Evolutionary conservation across 768 basidiomycete genomes (phyloP), one percentile per base, ranked within the genome.

Genomic region (Strobilomyces dryophilus): DNA sequence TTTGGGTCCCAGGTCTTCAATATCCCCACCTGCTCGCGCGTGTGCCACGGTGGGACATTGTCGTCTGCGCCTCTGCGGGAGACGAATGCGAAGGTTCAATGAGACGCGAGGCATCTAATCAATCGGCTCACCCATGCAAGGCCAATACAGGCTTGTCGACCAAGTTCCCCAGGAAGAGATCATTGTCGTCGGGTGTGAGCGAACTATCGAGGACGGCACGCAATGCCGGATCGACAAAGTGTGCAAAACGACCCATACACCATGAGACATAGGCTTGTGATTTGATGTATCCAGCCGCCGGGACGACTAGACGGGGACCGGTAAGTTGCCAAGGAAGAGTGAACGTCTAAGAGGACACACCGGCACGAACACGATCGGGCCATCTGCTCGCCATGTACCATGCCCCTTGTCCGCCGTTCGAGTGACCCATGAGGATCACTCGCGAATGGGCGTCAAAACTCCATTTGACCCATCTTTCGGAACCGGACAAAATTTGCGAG

Each of bases 361-460:
- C 81, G 47, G 79, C 85, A 9, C 84, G 59, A 11, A 88, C 80
- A 49, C 79, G 76, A 65, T 95, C 92, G 1, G 94, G 92, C 67
- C 80, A 88, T 56, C 87, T 75, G 26, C 84, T 78, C 14, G 87
- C 83, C 17, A 88, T 63, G 66, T 92, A 85, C 89, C 91, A 93
- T 2, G 85, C 76, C 0, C 93, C 93, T 68, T 95, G 94, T 12
- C 92, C 93, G 27, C 93, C 93, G 66, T 97, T 97, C 3, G 92
- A 95, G 65, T 97, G 93, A 0, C 94, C 93, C 32, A 93, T 73
- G n/a, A 93, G 62, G n/a, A 87, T 71, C 8, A 83, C 79, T 27
- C 73, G 74, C 3, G 76, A 74, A 27, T 73, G 57, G 0, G 60
- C 14, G 29, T 62, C 54, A 40, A 80, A 74, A 17, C 53, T 58